A percentile compares a stretch with the other conserved stretches of the same genome.
Conservation (phyloP, 2,329 filamentous ascomycete genomes). For the Achaetomium macrosporum region DNA sequence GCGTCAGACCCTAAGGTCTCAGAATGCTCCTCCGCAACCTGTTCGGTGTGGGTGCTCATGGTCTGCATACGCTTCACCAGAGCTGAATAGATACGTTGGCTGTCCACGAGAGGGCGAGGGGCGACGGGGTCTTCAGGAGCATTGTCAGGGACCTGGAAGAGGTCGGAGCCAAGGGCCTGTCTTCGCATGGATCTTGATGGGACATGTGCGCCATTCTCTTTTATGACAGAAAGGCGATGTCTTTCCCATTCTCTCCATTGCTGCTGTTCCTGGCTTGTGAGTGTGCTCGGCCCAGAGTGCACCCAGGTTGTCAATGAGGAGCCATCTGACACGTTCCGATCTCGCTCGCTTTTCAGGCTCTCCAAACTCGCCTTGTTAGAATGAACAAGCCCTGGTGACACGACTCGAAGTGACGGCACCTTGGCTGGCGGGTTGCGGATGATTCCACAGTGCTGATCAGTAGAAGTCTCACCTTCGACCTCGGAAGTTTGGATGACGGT, state of each 20-base stretch:
- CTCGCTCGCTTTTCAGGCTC: slow-evolving; percentile 39
- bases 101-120: slow-evolving; percentile 39
- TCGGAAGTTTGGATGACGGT: slow-evolving; percentile 12
- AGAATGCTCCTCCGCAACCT: slow-evolving; percentile 18
- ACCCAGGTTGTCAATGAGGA: slow-evolving; percentile 68
- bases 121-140: slow-evolving; percentile 6
- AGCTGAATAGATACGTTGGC: slow-evolving; percentile 56
- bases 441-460: slow-evolving; percentile 14
- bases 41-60: slow-evolving; percentile 30
- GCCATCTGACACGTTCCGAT: slow-evolving; percentile 38
- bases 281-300: slow-evolving; percentile 54
- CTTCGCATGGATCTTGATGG: slow-evolving; percentile 35
- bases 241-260: slow-evolving; percentile 41
- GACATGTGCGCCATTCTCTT: slow-evolving; percentile 46
- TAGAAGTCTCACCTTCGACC: slow-evolving; percentile 6
- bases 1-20: background rate
- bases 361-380: slow-evolving; percentile 52
- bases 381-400: slow-evolving; percentile 41
- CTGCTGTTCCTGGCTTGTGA: slow-evolving; percentile 39
- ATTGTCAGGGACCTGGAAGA: slow-evolving; percentile 21
- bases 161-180: slow-evolving; percentile 24
- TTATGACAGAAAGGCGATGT: slow-evolving; percentile 59
- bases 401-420: slow-evolving; percentile 45
- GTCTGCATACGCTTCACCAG: slow-evolving; percentile 52
- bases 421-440: slow-evolving; percentile 40